These are phyloP conservation scores for Cryomyces minteri DNA, from an alignment of 495 filamentous ascomycete species.

Conservation along the genomic window DNA sequence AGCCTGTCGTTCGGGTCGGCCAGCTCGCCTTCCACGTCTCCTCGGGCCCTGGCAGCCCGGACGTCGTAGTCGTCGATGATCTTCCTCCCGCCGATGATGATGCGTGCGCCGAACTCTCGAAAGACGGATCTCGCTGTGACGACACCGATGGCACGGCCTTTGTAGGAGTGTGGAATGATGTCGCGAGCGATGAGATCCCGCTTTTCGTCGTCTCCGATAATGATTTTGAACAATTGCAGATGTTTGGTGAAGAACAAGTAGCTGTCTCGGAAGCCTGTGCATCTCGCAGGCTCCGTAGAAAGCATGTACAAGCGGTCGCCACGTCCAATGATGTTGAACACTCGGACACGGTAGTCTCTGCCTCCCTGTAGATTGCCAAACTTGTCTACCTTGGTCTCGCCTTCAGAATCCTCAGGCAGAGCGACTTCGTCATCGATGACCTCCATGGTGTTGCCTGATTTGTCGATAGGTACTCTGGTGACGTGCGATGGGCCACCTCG, in stretches of 20 bases:
- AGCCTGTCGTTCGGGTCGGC: conserved; percentile 73
- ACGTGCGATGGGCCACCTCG: conserved; percentile 59
- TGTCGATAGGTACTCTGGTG: conserved; percentile 74
- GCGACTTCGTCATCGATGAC: conserved; percentile 85
- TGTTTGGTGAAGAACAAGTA: conserved; percentile 98
- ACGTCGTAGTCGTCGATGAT: conserved; percentile 84
- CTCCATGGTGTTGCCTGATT: conserved; percentile 83
- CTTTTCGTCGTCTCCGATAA: conserved; percentile 83
- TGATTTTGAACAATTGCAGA: conserved; percentile 85
- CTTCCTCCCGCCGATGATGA: conserved; percentile 76
- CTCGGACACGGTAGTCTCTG: conserved; percentile 83
- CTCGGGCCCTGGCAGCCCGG: conserved; percentile 52
- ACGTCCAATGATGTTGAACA: conserved; percentile 71
- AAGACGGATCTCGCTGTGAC: conserved; percentile 95
- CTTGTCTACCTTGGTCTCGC: conserved; percentile 85
- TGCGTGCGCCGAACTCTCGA: conserved; percentile 85
- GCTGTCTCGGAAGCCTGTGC: conserved; percentile 89
- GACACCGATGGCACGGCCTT: conserved; percentile 91
- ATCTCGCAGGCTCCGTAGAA: conserved; percentile 89
- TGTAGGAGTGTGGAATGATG: conserved; percentile 93
- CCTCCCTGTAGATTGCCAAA: conserved; percentile 61
- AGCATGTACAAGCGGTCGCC: conserved; percentile 91
- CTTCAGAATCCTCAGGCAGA: conserved; percentile 70
- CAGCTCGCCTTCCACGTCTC: conserved; percentile 74
- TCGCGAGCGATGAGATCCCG: conserved; percentile 84